Percentiles rank a stretch among this genome's conserved stretches.
These are phyloP conservation scores for Enterospora canceri DNA, from an alignment of 371 early-diverging fungal genomes.

Conservation along the genomic window DNA sequence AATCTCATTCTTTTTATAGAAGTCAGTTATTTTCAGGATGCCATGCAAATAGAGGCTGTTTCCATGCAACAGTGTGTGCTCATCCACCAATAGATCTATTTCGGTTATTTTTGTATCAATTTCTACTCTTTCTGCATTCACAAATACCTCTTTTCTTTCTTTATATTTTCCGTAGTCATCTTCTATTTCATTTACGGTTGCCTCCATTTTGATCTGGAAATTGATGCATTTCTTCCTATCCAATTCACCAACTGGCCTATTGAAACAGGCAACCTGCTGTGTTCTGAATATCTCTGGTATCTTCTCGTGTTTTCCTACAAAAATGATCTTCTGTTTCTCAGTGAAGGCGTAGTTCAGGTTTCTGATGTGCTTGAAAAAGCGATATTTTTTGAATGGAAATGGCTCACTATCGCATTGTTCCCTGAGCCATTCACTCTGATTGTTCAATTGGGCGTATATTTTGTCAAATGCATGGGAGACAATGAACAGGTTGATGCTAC, in stretches of 20 bases:
- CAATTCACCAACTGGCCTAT: background rate
- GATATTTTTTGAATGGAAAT: conserved; percentile 18
- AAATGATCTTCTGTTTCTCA: conserved; percentile 6
- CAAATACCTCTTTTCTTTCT: background rate
- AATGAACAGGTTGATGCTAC: background rate
- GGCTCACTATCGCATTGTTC: conserved; percentile 3
- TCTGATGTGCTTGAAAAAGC: background rate
- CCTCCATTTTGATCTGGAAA: conserved; percentile 17
- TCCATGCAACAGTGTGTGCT: background rate
- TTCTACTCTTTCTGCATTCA: background rate
- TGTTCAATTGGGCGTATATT: conserved; percentile 6
- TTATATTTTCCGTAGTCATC: background rate
- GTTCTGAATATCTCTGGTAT: background rate
- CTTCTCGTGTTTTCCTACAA: background rate
- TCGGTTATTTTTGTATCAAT: background rate
- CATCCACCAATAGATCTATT: background rate
- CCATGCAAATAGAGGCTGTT: conserved; percentile 2
- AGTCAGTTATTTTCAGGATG: conserved; percentile 2
- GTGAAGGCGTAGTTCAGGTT: background rate
- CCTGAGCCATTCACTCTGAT: conserved; percentile 23
- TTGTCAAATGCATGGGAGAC: conserved; percentile 11
- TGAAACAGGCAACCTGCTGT: background rate
- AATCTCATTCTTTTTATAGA: background rate
- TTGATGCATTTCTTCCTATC: background rate
- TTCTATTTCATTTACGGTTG: conserved; percentile 3